Percentiles rank a stretch among this genome's conserved stretches.
phyloP scores from a whole-genome alignment of 2,329 filamentous ascomycete species.

The Epichloe brachyelytri region DNA sequence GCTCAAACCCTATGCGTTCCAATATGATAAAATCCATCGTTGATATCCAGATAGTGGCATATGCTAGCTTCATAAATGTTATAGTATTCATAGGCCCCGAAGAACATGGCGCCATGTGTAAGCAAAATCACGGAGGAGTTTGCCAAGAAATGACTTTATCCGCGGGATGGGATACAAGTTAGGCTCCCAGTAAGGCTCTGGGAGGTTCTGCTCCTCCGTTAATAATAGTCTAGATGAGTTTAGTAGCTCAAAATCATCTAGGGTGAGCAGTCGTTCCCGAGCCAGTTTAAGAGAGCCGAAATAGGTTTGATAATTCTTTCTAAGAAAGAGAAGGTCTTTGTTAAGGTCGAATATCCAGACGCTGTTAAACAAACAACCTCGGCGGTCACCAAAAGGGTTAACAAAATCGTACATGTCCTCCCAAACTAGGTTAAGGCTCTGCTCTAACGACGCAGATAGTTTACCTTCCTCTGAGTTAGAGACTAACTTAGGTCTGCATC shows the following conservation, averaged over 20 bases:
- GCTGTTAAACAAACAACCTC: slow-evolving; percentile 8
- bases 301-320: slow-evolving; percentile 6
- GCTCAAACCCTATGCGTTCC: slow-evolving; percentile 7
- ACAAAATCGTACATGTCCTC: slow-evolving; percentile 10
- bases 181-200: slow-evolving; percentile 9
- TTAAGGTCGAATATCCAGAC: slow-evolving; percentile 11
- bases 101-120: slow-evolving; percentile 13
- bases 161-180: neutral
- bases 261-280: slow-evolving; percentile 6
- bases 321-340: slow-evolving; percentile 8
- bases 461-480: neutral
- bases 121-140: slow-evolving; percentile 9
- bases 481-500: neutral
- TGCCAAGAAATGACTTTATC: slow-evolving; percentile 7
- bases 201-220: neutral
- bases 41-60: slow-evolving; percentile 10
- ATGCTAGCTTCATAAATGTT: slow-evolving; percentile 10
- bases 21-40: slow-evolving; percentile 7
- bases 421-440: slow-evolving; percentile 6
- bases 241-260: slow-evolving; percentile 8
- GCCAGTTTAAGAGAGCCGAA: slow-evolving; percentile 1
- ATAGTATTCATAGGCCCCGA: slow-evolving; percentile 6
- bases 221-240: neutral
- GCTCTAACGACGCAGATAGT: slow-evolving; percentile 1
- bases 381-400: slow-evolving; percentile 12